Base-by-base conservation (phyloP, 129 eudicot species). In the Chrysanthemum lavandulifolium region DNA sequence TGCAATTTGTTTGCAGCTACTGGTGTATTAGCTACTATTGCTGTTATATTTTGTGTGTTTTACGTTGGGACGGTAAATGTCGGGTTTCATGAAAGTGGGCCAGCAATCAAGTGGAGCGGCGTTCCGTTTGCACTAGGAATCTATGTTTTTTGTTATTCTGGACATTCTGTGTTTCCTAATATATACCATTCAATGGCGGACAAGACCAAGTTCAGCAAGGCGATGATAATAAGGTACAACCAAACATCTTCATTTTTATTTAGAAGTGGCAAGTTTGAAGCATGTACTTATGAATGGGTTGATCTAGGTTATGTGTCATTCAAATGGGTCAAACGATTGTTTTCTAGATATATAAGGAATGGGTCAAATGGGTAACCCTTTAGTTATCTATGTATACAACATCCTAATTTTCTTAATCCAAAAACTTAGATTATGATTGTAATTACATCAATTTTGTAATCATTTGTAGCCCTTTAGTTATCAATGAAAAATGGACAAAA, bases 171-270 rank as follows among this genome's bases (percentile, higher is more conserved):
- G 13, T 86, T 94, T 71, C 98, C 98, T 23, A 94, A 94, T 73
- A 90, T 94, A 56, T 94, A 94, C 83, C 96, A 89, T 65, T 89
- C 98, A 31, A 92, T 92, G 98, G 92, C 98, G 58, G 95, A 92
- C 76, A 89, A 92, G 76, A 83, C 79, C 12, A 80, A 92, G 85
- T 92, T 89, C 76, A 80, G 82, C 58, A 79, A 68, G 66, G 96
- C 95, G 33, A 71, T 92, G 49, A 48, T 83, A n/a, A 83, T 80
- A 75, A 60, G 91, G 96, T 92, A 87, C 21, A 54, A 13, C 49
- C 36, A 6, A 63, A 73, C 15, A 11, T 31, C 36, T 36, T 49
- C 19, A 14, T 15, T 53, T 77, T 68, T 53, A n/a, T 2, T 59
- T 59, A 5, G 74, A 27, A 29, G 52, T 31, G 52, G 29, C 5